Evolutionary conservation across 495 filamentous ascomycete genomes (phyloP), one percentile per base, ranked within the genome.

Genomic region (Penicillium goetzii): DNA sequence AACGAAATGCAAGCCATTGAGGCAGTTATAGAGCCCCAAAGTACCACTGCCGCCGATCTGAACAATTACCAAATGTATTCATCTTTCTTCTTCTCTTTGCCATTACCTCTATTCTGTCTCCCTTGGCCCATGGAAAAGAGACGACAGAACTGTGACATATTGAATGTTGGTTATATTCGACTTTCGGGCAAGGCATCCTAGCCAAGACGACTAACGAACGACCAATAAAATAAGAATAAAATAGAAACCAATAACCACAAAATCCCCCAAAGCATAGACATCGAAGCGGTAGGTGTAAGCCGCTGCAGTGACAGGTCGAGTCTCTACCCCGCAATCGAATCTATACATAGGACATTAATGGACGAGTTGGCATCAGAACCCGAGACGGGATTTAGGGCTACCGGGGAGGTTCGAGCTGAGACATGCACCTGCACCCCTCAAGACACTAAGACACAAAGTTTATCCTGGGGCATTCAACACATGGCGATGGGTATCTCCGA

Each of bases 221-320:
- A 23, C 9, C 12, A 25, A 50, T 19, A 6, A 25, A 26, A 28
- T 14, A 4, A 26, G 25, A 58, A 11, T 6, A 32, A n/a, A 36
- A 32, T 33, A 4, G 19, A 43, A 19, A n/a, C n/a, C n/a, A 43
- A 19, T 1, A n/a, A 51, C 25, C 28, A 25, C 28, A 32, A 51
- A 51, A 10, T 4, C 36, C 43, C 34, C 15, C 36, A 41, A 36
- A 30, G 10, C 26, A 25, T 17, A 23, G 15, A 36, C 15, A 1
- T 49, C 10, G 28, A 59, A 63, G 60, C 64, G 56, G 41, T n/a
- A n/a, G n/a, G n/a, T 63, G 51, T 63, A 28, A 66, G 56, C 56
- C 56, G 3, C 15, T 23, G 30, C 41, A 41, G 38, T 40, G 50
- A 62, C 56, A 60, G 21, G 30, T 55, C 45, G 41, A 60, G 7